Evolutionary conservation across 78 protist genomes (phyloP).

Genomic region (Emiliania huxleyi): DNA sequence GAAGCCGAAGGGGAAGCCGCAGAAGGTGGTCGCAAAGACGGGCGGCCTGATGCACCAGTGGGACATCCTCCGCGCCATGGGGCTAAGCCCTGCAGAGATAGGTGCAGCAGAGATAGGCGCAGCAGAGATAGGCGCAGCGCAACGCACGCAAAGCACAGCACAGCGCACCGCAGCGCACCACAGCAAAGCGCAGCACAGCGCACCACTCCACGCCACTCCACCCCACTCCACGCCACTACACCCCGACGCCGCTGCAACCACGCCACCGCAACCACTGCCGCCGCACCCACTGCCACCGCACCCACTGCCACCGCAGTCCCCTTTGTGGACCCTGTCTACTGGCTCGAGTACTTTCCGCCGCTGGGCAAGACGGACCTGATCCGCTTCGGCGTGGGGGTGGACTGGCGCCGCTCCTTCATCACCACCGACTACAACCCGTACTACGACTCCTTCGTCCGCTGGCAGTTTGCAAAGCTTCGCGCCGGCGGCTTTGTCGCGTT

Average conservation of each 20-base stretch:
- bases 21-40: slow-evolving; percentile 83
- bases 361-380: slow-evolving; percentile 85
- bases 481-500: slow-evolving; percentile 70
- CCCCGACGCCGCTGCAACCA: too few relatives aligned
- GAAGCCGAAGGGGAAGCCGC: background rate
- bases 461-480: slow-evolving; percentile 94
- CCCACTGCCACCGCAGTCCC: too few relatives aligned
- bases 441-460: slow-evolving; percentile 97
- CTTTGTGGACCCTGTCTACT: slow-evolving; percentile 90
- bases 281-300: too few relatives aligned
- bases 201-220: too few relatives aligned
- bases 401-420: slow-evolving; percentile 98
- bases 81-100: slow-evolving; percentile 90
- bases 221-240: too few relatives aligned
- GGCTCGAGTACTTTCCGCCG: slow-evolving; percentile 98
- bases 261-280: too few relatives aligned
- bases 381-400: slow-evolving; percentile 84
- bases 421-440: slow-evolving; percentile 98
- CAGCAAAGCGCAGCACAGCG: too few relatives aligned
- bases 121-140: too few relatives aligned
- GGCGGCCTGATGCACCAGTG: slow-evolving; percentile 81
- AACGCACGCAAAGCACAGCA: too few relatives aligned
- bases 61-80: slow-evolving; percentile 87
- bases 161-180: too few relatives aligned
- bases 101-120: slow-evolving; percentile 92